Evolutionary conservation across 306 rosid species (phyloP).

Genomic region (Acacia crassicarpa): DNA sequence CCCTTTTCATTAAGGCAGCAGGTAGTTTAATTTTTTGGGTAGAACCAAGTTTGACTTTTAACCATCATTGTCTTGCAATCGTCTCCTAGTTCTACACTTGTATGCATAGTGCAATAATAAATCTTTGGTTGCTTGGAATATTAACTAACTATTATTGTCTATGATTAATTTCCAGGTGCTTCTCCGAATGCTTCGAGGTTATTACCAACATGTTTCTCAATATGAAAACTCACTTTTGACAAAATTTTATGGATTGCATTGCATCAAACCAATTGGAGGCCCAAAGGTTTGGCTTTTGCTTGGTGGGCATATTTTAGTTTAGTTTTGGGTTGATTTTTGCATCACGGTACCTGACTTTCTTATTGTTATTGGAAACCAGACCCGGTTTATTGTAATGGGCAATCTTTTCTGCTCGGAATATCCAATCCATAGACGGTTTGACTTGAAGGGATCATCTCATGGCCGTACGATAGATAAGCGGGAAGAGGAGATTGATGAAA

Average conservation of each 20-base stretch:
- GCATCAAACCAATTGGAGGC: slow-evolving; percentile 94
- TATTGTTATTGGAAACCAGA: slow-evolving; percentile 50
- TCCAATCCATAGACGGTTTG: slow-evolving; percentile 89
- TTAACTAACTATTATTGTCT: neutral
- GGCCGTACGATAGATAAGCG: slow-evolving; percentile 86
- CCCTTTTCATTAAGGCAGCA: neutral
- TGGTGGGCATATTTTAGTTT: slow-evolving; percentile 2
- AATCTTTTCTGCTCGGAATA: slow-evolving; percentile 96
- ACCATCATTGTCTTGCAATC: neutral
- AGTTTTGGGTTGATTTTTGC: slow-evolving; percentile 12
- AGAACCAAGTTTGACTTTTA: slow-evolving; percentile 2
- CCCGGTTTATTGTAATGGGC: slow-evolving; percentile 98
- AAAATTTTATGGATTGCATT: slow-evolving; percentile 90
- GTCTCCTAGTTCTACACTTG: neutral
- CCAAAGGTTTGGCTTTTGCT: slow-evolving; percentile 62
- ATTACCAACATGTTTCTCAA: slow-evolving; percentile 62
- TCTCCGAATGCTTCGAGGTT: slow-evolving; percentile 88
- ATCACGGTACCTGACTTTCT: slow-evolving; percentile 11
- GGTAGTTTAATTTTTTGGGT: neutral
- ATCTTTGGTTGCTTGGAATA: neutral
- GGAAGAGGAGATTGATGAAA: slow-evolving; percentile 89
- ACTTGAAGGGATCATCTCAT: slow-evolving; percentile 93
- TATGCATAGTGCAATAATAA: neutral
- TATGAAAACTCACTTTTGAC: slow-evolving; percentile 91
- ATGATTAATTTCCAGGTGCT: slow-evolving; percentile 64